Evolutionary conservation across 148 eudicot species (phyloP), one percentile per base, ranked within the genome.

Genomic region (Persicaria tinctoria): DNA sequence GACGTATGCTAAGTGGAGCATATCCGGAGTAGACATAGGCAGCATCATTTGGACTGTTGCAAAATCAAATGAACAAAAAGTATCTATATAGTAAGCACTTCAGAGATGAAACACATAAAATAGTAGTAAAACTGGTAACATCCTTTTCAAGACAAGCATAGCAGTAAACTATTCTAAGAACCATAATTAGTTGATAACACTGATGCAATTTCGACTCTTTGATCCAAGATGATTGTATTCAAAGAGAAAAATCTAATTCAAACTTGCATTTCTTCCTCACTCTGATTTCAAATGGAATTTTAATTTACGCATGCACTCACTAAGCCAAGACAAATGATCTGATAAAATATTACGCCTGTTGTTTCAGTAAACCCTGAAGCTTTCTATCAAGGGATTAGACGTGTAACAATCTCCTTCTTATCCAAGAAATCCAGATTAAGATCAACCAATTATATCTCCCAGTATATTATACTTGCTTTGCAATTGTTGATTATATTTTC

Each of bases 1-100:
- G 93, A 75, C 99, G 99, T 76, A 95, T 79, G 75, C 99, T 95
- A 75, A 95, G 96, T 60, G 99, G 99, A 54, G 99, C 99, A 84
- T 95, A 95, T 80, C 97, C 97, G 78, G 99, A 95, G 86, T 92
- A 95, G 75, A 92, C 96, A 78, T 95, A 95, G 16, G 99, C 83
- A 73, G 90, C 89, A 78, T 95, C 99, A 76, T 84, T 87, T 6
- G 97, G 99, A 76, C 99, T 95, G 97, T 79, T 71, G 70, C 62
- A 73, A 76, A 78, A 69, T 10, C 46, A 82, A 63, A 78, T 44
- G 74, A 23, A 23, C 27, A 23, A 23, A 23, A 23, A 23, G 73
- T 74, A 75, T 47, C 46, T 4, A 16, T 4, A 8, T 60, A 47
- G 53, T 51, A 50, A 72, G 74, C 18, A 50, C 12, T 72, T 72